Conservation (phyloP, 805 yeast species). For the Saturnispora kantuleensis region DNA sequence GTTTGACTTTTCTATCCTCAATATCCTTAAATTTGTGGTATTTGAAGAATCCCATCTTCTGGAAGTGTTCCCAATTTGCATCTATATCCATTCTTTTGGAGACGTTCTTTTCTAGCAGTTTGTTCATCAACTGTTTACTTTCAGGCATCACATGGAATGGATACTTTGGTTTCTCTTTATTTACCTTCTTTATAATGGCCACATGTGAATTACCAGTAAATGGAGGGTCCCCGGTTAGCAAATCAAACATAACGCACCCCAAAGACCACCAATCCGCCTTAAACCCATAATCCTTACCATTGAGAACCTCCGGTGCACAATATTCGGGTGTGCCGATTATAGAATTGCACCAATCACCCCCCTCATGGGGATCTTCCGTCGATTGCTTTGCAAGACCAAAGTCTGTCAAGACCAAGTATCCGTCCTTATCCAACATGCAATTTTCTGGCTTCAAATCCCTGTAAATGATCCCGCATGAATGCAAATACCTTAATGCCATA, state of each 20-base stretch:
- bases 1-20: conserved; percentile 37
- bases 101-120: conserved; percentile 59
- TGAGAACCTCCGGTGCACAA: conserved; percentile 81
- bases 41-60: conserved; percentile 63
- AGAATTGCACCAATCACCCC: conserved; percentile 37
- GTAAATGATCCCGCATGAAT: conserved; percentile 69
- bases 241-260: conserved; percentile 70
- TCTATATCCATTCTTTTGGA: conserved; percentile 50
- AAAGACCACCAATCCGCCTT: conserved; percentile 86
- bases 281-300: conserved; percentile 65
- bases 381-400: conserved; percentile 63
- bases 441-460: conserved; percentile 87
- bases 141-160: conserved; percentile 69
- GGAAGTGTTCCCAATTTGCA: conserved; percentile 40
- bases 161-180: conserved; percentile 48
- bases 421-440: conserved; percentile 62
- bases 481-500: conserved; percentile 65
- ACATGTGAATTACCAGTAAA: conserved; percentile 74
- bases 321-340: conserved; percentile 72
- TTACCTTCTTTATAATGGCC: conserved; percentile 60
- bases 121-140: conserved; percentile 61
- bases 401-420: conserved; percentile 75
- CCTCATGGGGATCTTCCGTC: conserved; percentile 19
- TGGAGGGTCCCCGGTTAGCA: conserved; percentile 79
- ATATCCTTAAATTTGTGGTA: conserved; percentile 58